phyloP scores from a whole-genome alignment of 495 filamentous ascomycete species.

The Hypoxylon perforatum region DNA sequence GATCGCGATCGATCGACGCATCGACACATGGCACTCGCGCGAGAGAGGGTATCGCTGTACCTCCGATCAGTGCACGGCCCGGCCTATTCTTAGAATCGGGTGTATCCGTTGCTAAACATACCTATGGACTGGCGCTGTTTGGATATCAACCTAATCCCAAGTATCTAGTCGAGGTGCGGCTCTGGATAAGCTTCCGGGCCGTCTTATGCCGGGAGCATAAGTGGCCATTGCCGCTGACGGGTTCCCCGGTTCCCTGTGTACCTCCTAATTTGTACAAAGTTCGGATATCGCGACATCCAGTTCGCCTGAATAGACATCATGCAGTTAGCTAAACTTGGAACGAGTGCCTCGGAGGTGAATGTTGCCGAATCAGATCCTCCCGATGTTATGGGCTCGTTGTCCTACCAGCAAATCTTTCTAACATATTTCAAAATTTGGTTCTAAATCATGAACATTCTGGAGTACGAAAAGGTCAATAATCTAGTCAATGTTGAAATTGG shows the following conservation, averaged over 20 bases:
- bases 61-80: conserved; percentile 25
- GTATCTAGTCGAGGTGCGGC: not conserved
- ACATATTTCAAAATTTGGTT: no score
- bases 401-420: no score
- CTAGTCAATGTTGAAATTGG: no score
- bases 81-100: not conserved
- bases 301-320: no score
- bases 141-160: not conserved
- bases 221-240: not conserved
- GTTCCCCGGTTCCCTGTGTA: not conserved
- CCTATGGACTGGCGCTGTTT: not conserved
- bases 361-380: no score
- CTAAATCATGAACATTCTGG: no score
- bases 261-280: not conserved
- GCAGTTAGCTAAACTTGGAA: no score
- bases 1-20: conserved; percentile 39
- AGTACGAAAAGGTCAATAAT: no score
- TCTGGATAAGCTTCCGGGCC: not conserved
- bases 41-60: conserved; percentile 18
- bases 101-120: not conserved
- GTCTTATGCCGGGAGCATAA: not conserved
- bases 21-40: conserved; percentile 24
- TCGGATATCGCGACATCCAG: no score
- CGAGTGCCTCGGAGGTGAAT: no score
- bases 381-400: no score